phyloP scores from a whole-genome alignment of 73 alveolate genomes.

The Paramecium bursaria region DNA sequence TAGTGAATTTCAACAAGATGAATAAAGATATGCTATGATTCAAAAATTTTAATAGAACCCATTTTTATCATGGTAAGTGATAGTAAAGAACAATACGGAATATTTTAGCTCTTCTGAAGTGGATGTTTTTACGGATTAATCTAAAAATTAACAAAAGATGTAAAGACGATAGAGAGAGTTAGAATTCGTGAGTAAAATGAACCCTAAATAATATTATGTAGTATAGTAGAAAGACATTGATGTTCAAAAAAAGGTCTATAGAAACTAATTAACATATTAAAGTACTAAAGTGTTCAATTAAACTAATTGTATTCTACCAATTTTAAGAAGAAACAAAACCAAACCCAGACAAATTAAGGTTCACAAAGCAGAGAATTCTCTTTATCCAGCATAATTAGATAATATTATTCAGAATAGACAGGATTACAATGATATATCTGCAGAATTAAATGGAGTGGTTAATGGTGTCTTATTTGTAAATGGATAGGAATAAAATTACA shows the following conservation, averaged over 20 bases:
- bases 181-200: conserved; percentile 25
- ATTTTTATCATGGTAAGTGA: conserved; percentile 12
- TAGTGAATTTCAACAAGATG: conserved; percentile 13
- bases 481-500: conserved; percentile 14
- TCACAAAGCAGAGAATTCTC: no score
- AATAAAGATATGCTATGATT: background rate
- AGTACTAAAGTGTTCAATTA: no score
- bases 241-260: no score
- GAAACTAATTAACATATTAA: background rate
- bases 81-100: background rate
- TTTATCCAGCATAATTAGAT: no score
- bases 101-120: conserved; percentile 19
- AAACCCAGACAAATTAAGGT: no score
- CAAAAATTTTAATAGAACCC: background rate
- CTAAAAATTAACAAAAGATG: background rate
- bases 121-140: background rate
- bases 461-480: background rate
- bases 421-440: no score
- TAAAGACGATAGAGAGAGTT: conserved; percentile 26
- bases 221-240: background rate
- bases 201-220: background rate
- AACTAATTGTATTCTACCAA: no score
- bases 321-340: no score
- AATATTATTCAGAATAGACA: no score
- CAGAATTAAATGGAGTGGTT: no score